Conservation (phyloP, 2,329 filamentous ascomycete species). For the Ophiocordyceps polyrhachis-furcata region DNA sequence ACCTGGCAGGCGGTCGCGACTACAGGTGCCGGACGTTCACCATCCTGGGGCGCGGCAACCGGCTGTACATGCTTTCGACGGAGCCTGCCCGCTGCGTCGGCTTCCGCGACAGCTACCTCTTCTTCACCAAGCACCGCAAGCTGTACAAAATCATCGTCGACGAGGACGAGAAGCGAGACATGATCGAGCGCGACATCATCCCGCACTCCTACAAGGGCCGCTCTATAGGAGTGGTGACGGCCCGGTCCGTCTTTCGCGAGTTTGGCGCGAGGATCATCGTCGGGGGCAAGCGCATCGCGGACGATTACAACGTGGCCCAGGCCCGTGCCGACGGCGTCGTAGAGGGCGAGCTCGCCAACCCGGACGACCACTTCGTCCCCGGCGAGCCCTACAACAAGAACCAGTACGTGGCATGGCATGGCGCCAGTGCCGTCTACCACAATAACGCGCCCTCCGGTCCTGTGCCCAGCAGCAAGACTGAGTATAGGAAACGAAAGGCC, state of each 20-base stretch:
- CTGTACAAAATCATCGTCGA: constrained; percentile 97
- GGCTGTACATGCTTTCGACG: constrained; percentile 96
- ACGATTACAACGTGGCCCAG: constrained; percentile 74
- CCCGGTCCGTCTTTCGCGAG: constrained; percentile 88
- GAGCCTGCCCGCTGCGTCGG: constrained; percentile 93
- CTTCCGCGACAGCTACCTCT: constrained; percentile 93
- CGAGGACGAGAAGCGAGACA: constrained; percentile 89
- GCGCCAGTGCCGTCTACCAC: constrained; percentile 89
- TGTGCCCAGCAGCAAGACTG: constrained; percentile 53
- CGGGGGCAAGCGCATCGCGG: constrained; percentile 65
- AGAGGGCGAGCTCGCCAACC: constrained; percentile 83
- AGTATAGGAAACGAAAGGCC: constrained; percentile 67
- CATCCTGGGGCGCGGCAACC: constrained; percentile 61
- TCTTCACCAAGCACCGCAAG: constrained; percentile 94
- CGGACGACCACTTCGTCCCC: constrained; percentile 59
- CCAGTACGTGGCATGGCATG: constrained; percentile 97
- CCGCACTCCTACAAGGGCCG: constrained; percentile 97
- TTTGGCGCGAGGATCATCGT: constrained; percentile 92
- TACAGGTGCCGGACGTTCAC: constrained; percentile 95
- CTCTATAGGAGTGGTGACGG: constrained; percentile 90
- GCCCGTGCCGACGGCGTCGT: constrained; percentile 59
- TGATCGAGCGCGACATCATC: constrained; percentile 90
- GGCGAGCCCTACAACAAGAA: constrained; percentile 95
- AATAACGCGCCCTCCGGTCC: constrained; percentile 63
- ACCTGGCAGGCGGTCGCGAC: constrained; percentile 66